phyloP scores from a whole-genome alignment of 1,284 basidiomycete genomes.

The Apiotrichum gamsii region DNA sequence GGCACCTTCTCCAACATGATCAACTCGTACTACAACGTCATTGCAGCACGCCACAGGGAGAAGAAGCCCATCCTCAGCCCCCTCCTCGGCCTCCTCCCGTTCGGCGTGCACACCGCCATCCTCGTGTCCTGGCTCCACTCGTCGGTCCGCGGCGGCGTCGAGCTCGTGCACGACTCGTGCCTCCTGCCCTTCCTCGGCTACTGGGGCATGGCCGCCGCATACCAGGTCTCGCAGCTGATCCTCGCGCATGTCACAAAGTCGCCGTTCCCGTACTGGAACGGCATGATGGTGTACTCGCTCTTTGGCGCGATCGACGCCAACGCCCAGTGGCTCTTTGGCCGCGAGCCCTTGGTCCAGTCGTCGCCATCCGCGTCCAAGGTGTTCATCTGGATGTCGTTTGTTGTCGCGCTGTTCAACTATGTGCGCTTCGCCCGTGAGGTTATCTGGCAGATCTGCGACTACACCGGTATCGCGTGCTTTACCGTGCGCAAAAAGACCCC shows the following conservation, averaged over 20 bases:
- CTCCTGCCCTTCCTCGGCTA: conserved; percentile 82
- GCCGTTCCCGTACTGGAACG: conserved; percentile 81
- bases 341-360: conserved; percentile 41
- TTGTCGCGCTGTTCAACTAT: conserved; percentile 62
- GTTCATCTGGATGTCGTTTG: conserved; percentile 57
- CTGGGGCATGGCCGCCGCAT: conserved; percentile 71
- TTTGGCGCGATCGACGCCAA: conserved; percentile 79
- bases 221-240: conserved; percentile 81
- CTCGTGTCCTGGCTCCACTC: conserved; percentile 72
- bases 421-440: conserved; percentile 71
- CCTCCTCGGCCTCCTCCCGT: conserved; percentile 70
- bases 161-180: conserved; percentile 52
- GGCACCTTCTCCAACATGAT: conserved; percentile 75
- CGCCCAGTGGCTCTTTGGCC: conserved; percentile 58
- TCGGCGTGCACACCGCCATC: conserved; percentile 61
- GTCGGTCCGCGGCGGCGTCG: conserved; percentile 53
- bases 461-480: conserved; percentile 83
- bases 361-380: conserved; percentile 55
- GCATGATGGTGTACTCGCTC: conserved; percentile 74
- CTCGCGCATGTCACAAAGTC: conserved; percentile 83
- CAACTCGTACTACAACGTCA: conserved; percentile 73
- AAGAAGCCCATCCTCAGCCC: conserved; percentile 54
- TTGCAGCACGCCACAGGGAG: conserved; percentile 51
- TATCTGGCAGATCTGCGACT: conserved; percentile 78
- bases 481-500: conserved; percentile 75